Evolutionary conservation across 805 yeast genomes (phyloP), one percentile per base, ranked within the genome.

Genomic region (Jamesozyma rosinii): DNA sequence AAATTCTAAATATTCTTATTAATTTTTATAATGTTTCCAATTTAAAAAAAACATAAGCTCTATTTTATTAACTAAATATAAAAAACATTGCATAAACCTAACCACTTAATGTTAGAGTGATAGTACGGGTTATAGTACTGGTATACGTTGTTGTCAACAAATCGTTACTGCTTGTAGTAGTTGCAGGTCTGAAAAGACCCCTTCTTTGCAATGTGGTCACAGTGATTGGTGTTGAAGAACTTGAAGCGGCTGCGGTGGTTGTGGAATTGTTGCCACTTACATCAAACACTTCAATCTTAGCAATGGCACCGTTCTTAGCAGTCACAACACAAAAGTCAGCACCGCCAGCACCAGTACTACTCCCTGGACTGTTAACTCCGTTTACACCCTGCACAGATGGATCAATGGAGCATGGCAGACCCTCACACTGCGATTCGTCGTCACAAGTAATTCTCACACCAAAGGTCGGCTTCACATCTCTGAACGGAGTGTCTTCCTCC

Each of bases 271-370:
- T 15, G 5, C 17, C n/a, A 14, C 22, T 18, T 15, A 18, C 27
- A 4, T 46, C 48, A 37, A 86, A 87, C 3, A 86, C 81, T 63
- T 84, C 94, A 55, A 86, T 77, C 43, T 68, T 73, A 31, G 90
- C 95, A 43, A 68, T 70, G 31, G 83, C 69, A 42, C 74, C 72
- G 52, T 76, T 72, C 37, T 66, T 64, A 30, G 86, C 95, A 37
- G 95, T 85, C 40, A 85, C 82, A 41, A 86, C 83, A 72, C 95
- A 87, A 75, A 75, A 86, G n/a, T 74, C 71, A 34, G 82, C 94
- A 50, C 80, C 85, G 40, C 80, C 81, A 43, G 79, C 77, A 47
- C 79, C 77, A 38, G 63, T 55, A 26, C 72, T 51, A 31, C 69
- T 60, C 4, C 65, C 54, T 3, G 66, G 54, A 20, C 77, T 70